phyloP scores from a whole-genome alignment of 768 basidiomycete species.

The Macrolepiota albuminosa region DNA sequence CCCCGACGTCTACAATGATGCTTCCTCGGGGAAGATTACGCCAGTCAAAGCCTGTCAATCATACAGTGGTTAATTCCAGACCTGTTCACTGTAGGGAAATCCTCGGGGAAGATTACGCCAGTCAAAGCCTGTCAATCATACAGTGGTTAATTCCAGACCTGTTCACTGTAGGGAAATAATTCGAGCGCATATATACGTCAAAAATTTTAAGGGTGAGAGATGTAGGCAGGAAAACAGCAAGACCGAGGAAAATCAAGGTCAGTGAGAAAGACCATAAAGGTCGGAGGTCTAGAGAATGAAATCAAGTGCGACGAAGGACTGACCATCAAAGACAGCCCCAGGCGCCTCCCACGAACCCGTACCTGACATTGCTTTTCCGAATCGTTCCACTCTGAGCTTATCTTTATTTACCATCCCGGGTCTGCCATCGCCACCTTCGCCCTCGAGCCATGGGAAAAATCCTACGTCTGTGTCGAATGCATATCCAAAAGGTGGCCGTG shows the following conservation, averaged over 20 bases:
- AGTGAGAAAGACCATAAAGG: neutral
- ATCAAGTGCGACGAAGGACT: constrained; percentile 11
- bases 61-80: neutral
- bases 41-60: constrained; percentile 54
- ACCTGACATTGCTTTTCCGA: constrained; percentile 74
- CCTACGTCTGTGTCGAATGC: constrained; percentile 51
- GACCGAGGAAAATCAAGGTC: neutral
- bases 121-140: constrained; percentile 42
- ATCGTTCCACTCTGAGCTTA: constrained; percentile 55
- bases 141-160: neutral
- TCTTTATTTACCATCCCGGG: constrained; percentile 28
- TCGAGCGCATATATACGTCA: constrained; percentile 7
- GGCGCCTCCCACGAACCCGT: constrained; percentile 69
- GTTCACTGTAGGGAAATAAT: neutral
- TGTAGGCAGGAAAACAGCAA: neutral
- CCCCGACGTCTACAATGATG: constrained; percentile 63
- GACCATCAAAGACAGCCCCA: constrained; percentile 52
- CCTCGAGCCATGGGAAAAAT: constrained; percentile 76
- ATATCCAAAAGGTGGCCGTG: constrained; percentile 64
- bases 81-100: too few species aligned
- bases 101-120: constrained; percentile 49
- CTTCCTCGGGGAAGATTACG: constrained; percentile 41
- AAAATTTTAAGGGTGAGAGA: neutral
- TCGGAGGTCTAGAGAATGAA: neutral
- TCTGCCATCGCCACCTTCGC: constrained; percentile 14